These are phyloP conservation scores for Fusarium xyrophilum DNA, from an alignment of 2,329 filamentous ascomycete genomes.

Conservation along the genomic window DNA sequence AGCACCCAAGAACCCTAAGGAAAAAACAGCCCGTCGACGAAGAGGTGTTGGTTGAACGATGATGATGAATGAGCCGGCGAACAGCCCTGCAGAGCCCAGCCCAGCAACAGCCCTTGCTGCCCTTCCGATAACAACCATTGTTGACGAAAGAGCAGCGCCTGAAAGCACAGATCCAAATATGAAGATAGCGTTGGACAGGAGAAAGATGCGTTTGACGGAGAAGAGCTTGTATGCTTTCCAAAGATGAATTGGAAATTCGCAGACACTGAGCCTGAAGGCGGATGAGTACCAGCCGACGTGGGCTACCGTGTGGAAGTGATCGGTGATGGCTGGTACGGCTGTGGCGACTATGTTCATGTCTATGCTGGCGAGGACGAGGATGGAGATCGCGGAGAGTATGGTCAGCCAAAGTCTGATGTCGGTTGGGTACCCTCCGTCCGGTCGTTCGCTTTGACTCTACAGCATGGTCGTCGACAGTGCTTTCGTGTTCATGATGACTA, in stretches of 20 bases:
- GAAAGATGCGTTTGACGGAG: conserved; percentile 44
- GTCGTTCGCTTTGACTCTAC: accelerated
- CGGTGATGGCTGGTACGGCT: conserved; percentile 39
- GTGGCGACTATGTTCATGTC: conserved; percentile 39
- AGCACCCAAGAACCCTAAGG: conserved; percentile 18
- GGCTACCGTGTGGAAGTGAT: conserved; percentile 37
- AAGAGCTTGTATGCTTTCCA: conserved; percentile 21
- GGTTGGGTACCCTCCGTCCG: background rate
- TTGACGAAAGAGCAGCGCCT: conserved; percentile 48
- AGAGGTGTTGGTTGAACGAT: background rate
- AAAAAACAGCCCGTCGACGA: background rate
- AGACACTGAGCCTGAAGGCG: conserved; percentile 48
- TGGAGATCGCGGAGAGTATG: background rate
- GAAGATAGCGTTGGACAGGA: conserved; percentile 51
- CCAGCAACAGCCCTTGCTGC: conserved; percentile 56
- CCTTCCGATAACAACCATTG: conserved; percentile 55
- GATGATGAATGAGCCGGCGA: conserved; percentile 44
- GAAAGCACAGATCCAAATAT: conserved; percentile 55
- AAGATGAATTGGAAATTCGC: conserved; percentile 48
- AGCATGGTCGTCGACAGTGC: accelerated
- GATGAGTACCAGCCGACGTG: conserved; percentile 40
- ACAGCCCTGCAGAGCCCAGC: conserved; percentile 51
- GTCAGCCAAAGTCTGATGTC: conserved; percentile 5
- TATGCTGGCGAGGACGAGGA: conserved; percentile 27
- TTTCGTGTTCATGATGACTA: background rate